Percentiles rank a stretch among this genome's conserved stretches.
These are phyloP conservation scores for Lactifluus piperatus DNA, from an alignment of 768 basidiomycete genomes.

Conservation along the genomic window DNA sequence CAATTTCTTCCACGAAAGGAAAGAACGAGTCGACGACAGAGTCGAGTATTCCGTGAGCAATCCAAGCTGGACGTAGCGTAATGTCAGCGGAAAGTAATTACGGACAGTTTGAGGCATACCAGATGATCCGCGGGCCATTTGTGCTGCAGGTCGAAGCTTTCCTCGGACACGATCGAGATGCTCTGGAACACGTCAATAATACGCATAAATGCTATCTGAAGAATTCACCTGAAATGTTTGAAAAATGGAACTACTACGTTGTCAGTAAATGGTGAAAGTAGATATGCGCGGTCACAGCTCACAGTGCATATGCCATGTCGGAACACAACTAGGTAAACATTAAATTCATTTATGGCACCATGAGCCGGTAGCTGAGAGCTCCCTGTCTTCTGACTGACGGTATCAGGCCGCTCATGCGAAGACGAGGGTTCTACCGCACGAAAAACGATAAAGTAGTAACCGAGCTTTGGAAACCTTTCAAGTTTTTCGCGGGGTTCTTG, in stretches of 20 bases:
- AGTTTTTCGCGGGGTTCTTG: constrained; percentile 90
- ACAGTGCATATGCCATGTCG: constrained; percentile 78
- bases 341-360: constrained; percentile 59
- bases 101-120: constrained; percentile 36
- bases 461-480: constrained; percentile 77
- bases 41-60: constrained; percentile 86
- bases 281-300: constrained; percentile 23
- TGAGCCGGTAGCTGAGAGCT: constrained; percentile 25
- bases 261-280: background rate
- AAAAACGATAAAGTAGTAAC: constrained; percentile 89
- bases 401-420: constrained; percentile 33
- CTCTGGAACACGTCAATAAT: constrained; percentile 34
- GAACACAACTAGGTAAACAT: constrained; percentile 86
- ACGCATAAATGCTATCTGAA: background rate
- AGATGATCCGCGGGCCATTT: constrained; percentile 59
- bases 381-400: constrained; percentile 23
- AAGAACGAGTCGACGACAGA: constrained; percentile 94
- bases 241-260: constrained; percentile 73
- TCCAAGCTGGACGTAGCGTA: constrained; percentile 57
- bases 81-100: background rate
- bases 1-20: constrained; percentile 73
- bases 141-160: constrained; percentile 55
- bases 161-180: constrained; percentile 72
- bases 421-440: constrained; percentile 62
- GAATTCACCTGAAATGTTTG: constrained; percentile 60